Evolutionary conservation across 2,329 filamentous ascomycete genomes (phyloP), one percentile per base, ranked within the genome.

Genomic region (Apiospora rasikravindrae): DNA sequence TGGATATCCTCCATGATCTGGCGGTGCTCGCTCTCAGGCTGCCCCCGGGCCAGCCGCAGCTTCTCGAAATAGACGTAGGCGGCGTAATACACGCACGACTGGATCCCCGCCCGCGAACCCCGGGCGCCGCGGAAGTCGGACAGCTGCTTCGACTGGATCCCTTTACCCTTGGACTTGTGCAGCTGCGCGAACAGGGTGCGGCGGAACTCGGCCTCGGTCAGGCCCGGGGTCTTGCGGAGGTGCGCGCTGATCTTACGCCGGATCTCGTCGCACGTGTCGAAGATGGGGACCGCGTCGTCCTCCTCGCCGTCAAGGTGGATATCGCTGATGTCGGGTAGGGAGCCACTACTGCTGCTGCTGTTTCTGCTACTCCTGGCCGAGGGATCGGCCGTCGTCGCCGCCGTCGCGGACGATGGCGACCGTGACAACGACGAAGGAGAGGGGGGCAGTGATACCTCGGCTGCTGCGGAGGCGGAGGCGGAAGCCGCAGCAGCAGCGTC

Each of bases 41-140:
- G 88, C 0, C 82, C 81, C 74, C 88, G 83, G 74, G 82, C 82
- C 71, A 90, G 79, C 19, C 88, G 80, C 74, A 88, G 71, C 82
- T 90, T 90, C 82, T 91, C 88, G 75, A 91, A 91, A 77, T 86
- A 89, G 33, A 89, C 85, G 78, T 90, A 91, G 0, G 83, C 83
- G 11, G 83, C 84, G 75, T 91, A 90, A 75, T 85, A 90, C 2
- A 87, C 80, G 10, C 74, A 73, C 64, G 79, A 85, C 1, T 81
- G 85, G 51, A 85, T 85, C 0, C 89, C 88, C 0, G 81, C 78
- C 22, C 77, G 79, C 0, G 85, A 73, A 0, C 88, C 88, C 69
- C 84, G 86, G 78, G 86, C 85, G 16, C 76, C 76, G 44, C 87
- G 82, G 78, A 90, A 91, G n/a, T 82, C 78, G 24, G 80, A 81